phyloP scores from a whole-genome alignment of 1,139 yeast species.

The Lodderomyces margitis region DNA sequence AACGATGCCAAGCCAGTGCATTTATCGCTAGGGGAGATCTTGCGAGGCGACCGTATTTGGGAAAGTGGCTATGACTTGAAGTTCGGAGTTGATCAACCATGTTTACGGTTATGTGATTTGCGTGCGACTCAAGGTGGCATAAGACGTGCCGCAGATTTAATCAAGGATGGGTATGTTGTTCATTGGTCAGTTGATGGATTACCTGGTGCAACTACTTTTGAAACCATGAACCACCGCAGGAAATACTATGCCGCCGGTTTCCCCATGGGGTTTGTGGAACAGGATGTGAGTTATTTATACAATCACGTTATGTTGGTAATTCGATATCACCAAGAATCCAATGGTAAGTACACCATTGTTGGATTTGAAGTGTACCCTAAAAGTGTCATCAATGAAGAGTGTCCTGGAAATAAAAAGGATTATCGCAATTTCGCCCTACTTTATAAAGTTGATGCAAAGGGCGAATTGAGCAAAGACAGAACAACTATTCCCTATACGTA shows the following conservation, averaged over 20 bases:
- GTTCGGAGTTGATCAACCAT: constrained; percentile 63
- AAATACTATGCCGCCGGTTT: constrained; percentile 87
- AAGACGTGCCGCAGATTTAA: constrained; percentile 56
- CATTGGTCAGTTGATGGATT: constrained; percentile 85
- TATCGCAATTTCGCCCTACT: constrained; percentile 53
- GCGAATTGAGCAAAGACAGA: constrained; percentile 22
- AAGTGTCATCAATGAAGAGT: constrained; percentile 63
- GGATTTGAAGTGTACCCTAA: constrained; percentile 92
- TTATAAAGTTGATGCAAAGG: constrained; percentile 19
- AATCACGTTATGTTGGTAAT: constrained; percentile 82
- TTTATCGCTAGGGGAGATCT: constrained; percentile 71
- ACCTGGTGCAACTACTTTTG: constrained; percentile 87
- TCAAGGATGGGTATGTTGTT: constrained; percentile 68
- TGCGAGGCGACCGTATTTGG: constrained; percentile 80
- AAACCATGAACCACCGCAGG: constrained; percentile 54
- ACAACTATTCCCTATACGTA: constrained; percentile 71
- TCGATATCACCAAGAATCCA: constrained; percentile 53
- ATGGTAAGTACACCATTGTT: constrained; percentile 59
- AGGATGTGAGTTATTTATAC: constrained; percentile 59
- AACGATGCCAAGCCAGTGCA: constrained; percentile 55
- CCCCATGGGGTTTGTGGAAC: constrained; percentile 71
- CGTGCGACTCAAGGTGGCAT: constrained; percentile 50
- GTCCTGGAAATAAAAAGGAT: constrained; percentile 67
- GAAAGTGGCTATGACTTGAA: constrained; percentile 63
- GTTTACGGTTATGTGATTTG: constrained; percentile 67